phyloP scores from a whole-genome alignment of 192 early-diverging fungal species.

The Coemansia sp. region DNA sequence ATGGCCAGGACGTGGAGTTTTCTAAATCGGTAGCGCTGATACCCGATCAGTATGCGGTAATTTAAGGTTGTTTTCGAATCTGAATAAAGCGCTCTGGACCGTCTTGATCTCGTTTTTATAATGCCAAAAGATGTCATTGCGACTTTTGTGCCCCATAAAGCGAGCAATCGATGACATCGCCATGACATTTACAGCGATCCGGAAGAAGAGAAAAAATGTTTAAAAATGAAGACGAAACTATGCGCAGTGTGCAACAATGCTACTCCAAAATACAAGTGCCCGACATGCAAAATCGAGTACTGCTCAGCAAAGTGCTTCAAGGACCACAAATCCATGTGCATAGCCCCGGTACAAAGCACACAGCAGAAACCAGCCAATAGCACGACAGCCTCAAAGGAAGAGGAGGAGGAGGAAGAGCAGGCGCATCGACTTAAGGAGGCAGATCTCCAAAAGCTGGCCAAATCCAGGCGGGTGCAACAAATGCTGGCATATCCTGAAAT shows the following conservation, averaged over 20 bases:
- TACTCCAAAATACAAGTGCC: conserved; percentile 49
- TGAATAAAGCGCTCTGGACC: not conserved
- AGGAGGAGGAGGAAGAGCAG: conserved; percentile 25
- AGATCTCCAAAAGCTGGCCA: conserved; percentile 29
- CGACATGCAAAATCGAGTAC: conserved; percentile 37
- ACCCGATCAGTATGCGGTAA: conserved; percentile 80
- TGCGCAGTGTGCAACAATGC: conserved; percentile 40
- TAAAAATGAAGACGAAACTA: conserved; percentile 9
- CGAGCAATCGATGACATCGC: not conserved
- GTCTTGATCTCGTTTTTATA: too few species aligned
- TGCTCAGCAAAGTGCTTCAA: conserved; percentile 48
- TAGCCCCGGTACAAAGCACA: conserved; percentile 1
- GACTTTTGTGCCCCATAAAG: conserved; percentile 4
- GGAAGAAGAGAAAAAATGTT: not conserved
- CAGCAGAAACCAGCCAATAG: not conserved
- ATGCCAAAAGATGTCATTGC: too few species aligned
- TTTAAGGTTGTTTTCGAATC: conserved; percentile 47
- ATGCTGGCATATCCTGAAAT: conserved; percentile 23
- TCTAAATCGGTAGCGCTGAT: conserved; percentile 70
- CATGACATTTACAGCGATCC: not conserved
- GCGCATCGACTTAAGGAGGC: conserved; percentile 24
- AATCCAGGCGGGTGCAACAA: conserved; percentile 12
- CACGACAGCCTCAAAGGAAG: not conserved
- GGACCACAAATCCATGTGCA: conserved; percentile 40
- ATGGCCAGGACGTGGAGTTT: conserved; percentile 63